Evolutionary conservation across 2,329 filamentous ascomycete genomes (phyloP).

Genomic region (Tolypocladium capitatum): DNA sequence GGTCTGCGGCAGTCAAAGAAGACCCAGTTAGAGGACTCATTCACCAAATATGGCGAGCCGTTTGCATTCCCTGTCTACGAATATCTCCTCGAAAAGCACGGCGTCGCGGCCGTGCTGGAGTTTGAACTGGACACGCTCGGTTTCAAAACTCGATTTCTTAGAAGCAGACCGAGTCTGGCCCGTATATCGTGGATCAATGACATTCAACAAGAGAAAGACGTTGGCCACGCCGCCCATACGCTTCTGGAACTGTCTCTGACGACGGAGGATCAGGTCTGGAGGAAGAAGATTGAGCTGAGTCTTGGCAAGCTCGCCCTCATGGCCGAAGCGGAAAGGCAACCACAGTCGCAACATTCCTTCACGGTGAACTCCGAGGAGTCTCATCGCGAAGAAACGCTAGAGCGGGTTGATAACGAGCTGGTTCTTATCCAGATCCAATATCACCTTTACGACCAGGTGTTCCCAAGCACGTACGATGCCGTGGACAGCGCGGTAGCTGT

Average conservation of each 20-base stretch:
- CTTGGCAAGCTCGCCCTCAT: slow-evolving; percentile 71
- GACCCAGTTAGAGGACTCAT: slow-evolving; percentile 35
- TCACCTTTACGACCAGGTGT: slow-evolving; percentile 56
- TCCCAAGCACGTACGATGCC: slow-evolving; percentile 52
- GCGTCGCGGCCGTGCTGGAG: slow-evolving; percentile 55
- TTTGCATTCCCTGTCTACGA: slow-evolving; percentile 73
- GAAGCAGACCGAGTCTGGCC: slow-evolving; percentile 55
- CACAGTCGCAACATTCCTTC: slow-evolving; percentile 15
- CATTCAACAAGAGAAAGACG: slow-evolving; percentile 62
- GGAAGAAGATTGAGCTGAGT: slow-evolving; percentile 83
- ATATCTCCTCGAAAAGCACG: slow-evolving; percentile 54
- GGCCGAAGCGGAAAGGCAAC: slow-evolving; percentile 37
- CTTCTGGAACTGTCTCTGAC: slow-evolving; percentile 57
- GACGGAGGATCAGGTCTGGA: slow-evolving; percentile 73
- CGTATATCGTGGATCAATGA: slow-evolving; percentile 95
- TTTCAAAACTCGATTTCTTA: slow-evolving; percentile 69
- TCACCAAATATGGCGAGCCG: slow-evolving; percentile 49
- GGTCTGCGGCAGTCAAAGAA: slow-evolving; percentile 27
- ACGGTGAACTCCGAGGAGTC: slow-evolving; percentile 23
- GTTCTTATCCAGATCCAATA: slow-evolving; percentile 70
- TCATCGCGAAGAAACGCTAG: slow-evolving; percentile 29
- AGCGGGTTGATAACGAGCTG: slow-evolving; percentile 48
- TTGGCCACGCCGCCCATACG: slow-evolving; percentile 56
- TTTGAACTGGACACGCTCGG: slow-evolving; percentile 53
- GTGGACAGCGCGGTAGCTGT: slow-evolving; percentile 70